Evolutionary conservation across 805 yeast genomes (phyloP), one percentile per base, ranked within the genome.

Genomic region (Phaffomyces opuntiae): DNA sequence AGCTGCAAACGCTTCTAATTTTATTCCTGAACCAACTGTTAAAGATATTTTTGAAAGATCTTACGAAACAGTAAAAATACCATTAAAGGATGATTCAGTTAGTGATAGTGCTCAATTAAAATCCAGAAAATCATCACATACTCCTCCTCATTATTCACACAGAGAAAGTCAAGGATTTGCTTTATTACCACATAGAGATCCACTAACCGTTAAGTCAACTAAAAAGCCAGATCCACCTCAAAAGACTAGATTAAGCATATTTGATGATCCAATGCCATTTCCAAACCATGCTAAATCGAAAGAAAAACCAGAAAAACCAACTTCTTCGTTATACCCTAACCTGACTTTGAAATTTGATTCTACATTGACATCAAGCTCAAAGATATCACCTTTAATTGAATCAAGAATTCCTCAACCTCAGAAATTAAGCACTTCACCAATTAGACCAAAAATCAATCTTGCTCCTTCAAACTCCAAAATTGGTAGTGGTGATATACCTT

Each of bases 131-230:
- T 45, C 40, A 3, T 46, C 53, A 0, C 47, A 50, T n/a, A 52
- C 54, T 0, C 52, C 58, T 9, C 55, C 60, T 4, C 50, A 58
- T 5, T 51, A 38, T 31, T 46, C 51, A 9, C 49, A 55, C 17
- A 47, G 63, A 16, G 61, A 58, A 36, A 60, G 60, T 26, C 59
- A 57, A 44, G 63, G 64, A 0, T 61, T 62, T 53, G 64, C 63
- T 5, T 44, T 60, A 8, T 40, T 62, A 31, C 65, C 66, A 0
- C 60, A 57, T 11, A 53, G 61, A 47, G 63, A 53, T 25, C 64
- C 65, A 1, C 43, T 62, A 27, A 57, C 60, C 1, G 55, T 60
- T 12, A 61, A 62, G 39, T 54, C 63, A 9, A 51, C 54, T 3
- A 54, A 56, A 43, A 57, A 55, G 45, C 27, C 26, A 9, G 44